Percentiles rank a stretch among this genome's conserved stretches.
These are phyloP conservation scores for Lenzites betulinus DNA, from an alignment of 768 basidiomycete genomes.

Conservation along the genomic window DNA sequence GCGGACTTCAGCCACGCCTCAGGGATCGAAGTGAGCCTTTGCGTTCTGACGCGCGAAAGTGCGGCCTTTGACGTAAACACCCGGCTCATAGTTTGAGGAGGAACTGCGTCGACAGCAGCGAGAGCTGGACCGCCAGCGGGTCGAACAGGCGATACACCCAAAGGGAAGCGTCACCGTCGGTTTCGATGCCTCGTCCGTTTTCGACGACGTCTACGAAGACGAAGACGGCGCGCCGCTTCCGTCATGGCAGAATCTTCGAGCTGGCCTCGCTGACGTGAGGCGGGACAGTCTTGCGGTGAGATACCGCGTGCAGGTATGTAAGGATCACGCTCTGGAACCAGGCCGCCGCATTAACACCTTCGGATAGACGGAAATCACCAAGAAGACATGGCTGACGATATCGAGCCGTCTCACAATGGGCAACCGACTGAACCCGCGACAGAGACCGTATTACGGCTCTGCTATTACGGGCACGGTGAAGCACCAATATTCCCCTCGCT, in stretches of 20 bases:
- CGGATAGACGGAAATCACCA: slow-evolving; percentile 48
- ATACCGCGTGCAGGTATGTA: slow-evolving; percentile 44
- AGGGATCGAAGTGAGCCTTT: slow-evolving; percentile 10
- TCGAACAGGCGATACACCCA: slow-evolving; percentile 45
- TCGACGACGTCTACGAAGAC: slow-evolving; percentile 35
- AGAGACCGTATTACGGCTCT: slow-evolving; percentile 1
- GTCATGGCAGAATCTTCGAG: slow-evolving; percentile 9
- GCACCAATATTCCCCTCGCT: slow-evolving; percentile 74
- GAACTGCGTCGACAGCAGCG: slow-evolving; percentile 43
- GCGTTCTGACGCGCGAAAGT: neutral
- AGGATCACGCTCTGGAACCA: neutral
- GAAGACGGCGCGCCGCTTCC: slow-evolving; percentile 29
- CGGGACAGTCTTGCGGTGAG: slow-evolving; percentile 38
- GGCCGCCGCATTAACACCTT: slow-evolving; percentile 4
- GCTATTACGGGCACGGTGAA: slow-evolving; percentile 67
- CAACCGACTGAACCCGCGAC: slow-evolving; percentile 1
- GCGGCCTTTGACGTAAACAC: slow-evolving; percentile 9
- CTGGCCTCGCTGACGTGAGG: slow-evolving; percentile 12
- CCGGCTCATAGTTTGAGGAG: slow-evolving; percentile 44
- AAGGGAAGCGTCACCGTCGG: slow-evolving; percentile 47
- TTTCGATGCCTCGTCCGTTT: slow-evolving; percentile 52
- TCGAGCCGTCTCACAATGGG: slow-evolving; percentile 37
- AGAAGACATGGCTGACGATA: slow-evolving; percentile 46
- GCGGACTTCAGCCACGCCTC: slow-evolving; percentile 17
- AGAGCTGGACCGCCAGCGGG: slow-evolving; percentile 39